These are phyloP conservation scores for Phytophthora brassicae DNA, from an alignment of 352 stramenopile genomes.

Conservation along the genomic window DNA sequence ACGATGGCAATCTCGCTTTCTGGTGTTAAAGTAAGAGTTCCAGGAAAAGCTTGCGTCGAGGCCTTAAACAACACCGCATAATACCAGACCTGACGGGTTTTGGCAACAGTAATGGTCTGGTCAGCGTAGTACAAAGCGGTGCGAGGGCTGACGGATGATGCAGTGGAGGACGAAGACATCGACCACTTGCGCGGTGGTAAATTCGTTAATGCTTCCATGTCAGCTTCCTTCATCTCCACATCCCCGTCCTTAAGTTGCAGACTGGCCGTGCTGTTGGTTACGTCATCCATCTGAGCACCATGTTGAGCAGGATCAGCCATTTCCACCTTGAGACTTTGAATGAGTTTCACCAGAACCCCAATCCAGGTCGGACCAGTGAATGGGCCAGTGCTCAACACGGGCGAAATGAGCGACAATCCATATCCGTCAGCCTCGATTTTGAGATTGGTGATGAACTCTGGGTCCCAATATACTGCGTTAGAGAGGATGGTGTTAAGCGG, in stretches of 20 bases:
- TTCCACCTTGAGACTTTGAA: constrained; percentile 47
- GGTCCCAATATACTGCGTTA: constrained; percentile 37
- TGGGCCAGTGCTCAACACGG: constrained; percentile 19
- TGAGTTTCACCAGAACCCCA: constrained; percentile 54
- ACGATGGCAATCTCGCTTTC: constrained; percentile 32
- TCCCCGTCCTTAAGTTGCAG: background rate
- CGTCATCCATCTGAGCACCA: background rate
- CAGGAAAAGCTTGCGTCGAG: constrained; percentile 51
- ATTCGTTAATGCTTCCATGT: background rate
- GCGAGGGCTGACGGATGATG: constrained; percentile 12
- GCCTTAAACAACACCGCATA: constrained; percentile 78
- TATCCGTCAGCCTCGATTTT: constrained; percentile 58
- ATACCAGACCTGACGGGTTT: constrained; percentile 58
- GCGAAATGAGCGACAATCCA: constrained; percentile 50
- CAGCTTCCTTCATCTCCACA: constrained; percentile 14
- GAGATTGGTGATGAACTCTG: constrained; percentile 48
- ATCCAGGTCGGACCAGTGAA: constrained; percentile 52
- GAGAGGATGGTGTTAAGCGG: constrained; percentile 45
- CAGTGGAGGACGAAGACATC: constrained; percentile 18
- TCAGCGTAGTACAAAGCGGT: constrained; percentile 33
- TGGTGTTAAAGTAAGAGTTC: constrained; percentile 46
- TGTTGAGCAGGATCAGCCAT: constrained; percentile 17
- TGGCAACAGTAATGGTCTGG: constrained; percentile 20
- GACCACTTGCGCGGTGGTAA: constrained; percentile 21
- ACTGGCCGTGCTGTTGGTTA: background rate